phyloP scores from a whole-genome alignment of 805 yeast species.

The Ogataea populi-albae region DNA sequence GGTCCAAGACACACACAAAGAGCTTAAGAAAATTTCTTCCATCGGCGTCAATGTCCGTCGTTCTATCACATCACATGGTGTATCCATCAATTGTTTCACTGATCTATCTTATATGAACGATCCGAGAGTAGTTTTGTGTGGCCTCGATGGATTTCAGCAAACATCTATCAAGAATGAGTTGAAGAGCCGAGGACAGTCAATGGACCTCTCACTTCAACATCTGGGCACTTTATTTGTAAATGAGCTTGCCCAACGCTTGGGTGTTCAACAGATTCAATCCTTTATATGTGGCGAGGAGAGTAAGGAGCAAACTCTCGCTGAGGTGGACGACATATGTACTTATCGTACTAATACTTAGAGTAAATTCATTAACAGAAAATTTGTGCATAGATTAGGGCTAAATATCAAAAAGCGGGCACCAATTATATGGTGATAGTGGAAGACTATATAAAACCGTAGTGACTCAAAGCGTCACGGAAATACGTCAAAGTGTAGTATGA shows the following conservation, averaged over 20 bases:
- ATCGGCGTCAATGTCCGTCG: constrained; percentile 86
- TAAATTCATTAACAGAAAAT: too few species aligned
- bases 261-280: constrained; percentile 17
- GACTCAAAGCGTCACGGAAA: not conserved
- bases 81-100: constrained; percentile 75
- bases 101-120: constrained; percentile 68
- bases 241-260: constrained; percentile 41
- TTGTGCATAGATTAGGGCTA: too few species aligned
- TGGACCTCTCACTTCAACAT: constrained; percentile 19
- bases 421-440: too few species aligned
- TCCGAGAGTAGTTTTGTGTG: constrained; percentile 73
- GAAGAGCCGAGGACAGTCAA: constrained; percentile 14
- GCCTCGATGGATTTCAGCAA: constrained; percentile 61
- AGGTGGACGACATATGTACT: too few species aligned
- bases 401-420: too few species aligned
- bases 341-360: too few species aligned
- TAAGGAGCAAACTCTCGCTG: too few species aligned
- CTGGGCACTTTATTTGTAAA: constrained; percentile 44
- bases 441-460: not conserved
- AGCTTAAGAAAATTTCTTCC: constrained; percentile 70
- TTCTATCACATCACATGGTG: constrained; percentile 84
- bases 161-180: constrained; percentile 44
- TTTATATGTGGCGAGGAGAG: constrained; percentile 1
- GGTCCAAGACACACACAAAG: constrained; percentile 39
- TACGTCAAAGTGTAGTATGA: not conserved